Conservation (phyloP, 495 filamentous ascomycete species). For the Hypoxylon fragiforme region DNA sequence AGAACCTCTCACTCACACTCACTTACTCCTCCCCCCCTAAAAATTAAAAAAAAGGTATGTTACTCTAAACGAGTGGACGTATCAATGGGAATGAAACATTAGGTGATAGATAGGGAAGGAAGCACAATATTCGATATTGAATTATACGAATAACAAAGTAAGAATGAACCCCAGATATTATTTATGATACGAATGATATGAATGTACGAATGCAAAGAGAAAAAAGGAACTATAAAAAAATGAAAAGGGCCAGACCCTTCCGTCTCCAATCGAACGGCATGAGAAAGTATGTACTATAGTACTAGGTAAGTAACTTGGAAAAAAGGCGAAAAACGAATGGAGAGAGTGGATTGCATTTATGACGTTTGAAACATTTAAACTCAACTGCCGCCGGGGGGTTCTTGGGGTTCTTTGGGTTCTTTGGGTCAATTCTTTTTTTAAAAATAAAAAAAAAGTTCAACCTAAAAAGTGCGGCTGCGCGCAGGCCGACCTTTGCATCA, state of each 20-base stretch:
- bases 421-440: neutral
- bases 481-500: no score
- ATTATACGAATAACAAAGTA: slow-evolving; percentile 14
- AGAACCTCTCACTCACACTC: neutral
- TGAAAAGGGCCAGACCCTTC: slow-evolving; percentile 13
- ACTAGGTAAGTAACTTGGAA: no score
- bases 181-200: no score
- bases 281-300: no score
- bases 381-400: slow-evolving; percentile 20
- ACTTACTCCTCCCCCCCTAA: neutral
- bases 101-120: neutral
- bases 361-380: slow-evolving; percentile 19
- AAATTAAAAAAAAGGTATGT: neutral
- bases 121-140: neutral
- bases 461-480: slow-evolving; percentile 22
- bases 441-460: no score
- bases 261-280: no score
- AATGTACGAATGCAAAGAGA: no score
- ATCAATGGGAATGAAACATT: slow-evolving; percentile 4
- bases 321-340: no score
- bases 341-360: slow-evolving; percentile 22
- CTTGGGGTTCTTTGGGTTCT: neutral
- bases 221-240: neutral
- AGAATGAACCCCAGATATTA: neutral
- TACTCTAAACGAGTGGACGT: slow-evolving; percentile 17